phyloP scores from a whole-genome alignment of 805 yeast species.

The Tetrapisispora pingtungensis region DNA sequence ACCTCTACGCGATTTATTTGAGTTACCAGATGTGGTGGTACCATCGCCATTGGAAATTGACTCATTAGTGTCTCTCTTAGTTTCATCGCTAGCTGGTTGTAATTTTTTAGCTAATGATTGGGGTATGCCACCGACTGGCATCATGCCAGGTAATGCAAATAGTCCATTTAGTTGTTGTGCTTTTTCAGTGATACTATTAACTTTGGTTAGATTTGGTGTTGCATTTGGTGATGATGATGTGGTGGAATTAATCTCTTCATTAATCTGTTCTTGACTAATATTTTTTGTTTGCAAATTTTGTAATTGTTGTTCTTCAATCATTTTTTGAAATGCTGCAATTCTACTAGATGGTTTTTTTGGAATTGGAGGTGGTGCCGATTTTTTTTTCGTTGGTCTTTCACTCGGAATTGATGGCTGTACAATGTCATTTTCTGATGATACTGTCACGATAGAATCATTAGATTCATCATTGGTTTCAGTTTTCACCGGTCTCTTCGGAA shows the following conservation, averaged over 20 bases:
- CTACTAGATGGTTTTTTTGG: conserved; percentile 72
- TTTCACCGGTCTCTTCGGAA: too few relatives aligned
- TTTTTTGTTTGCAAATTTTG: conserved; percentile 43
- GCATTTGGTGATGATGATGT: not conserved
- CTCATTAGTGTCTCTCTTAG: too few relatives aligned
- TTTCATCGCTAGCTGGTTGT: conserved; percentile 1
- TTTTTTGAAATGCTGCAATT: conserved; percentile 74
- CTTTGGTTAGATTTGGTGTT: not conserved
- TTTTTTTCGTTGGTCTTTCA: not conserved
- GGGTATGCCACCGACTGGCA: conserved; percentile 26
- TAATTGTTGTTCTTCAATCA: conserved; percentile 47
- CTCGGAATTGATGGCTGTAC: too few relatives aligned
- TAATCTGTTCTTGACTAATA: conserved; percentile 5
- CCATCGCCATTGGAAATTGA: too few relatives aligned
- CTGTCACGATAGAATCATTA: too few relatives aligned
- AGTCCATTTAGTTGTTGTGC: conserved; percentile 42
- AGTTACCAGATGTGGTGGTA: too few relatives aligned
- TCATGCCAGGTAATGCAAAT: conserved; percentile 48
- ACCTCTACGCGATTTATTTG: conserved; percentile 38
- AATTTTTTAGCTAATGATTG: conserved; percentile 14
- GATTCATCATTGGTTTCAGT: too few relatives aligned
- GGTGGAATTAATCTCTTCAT: not conserved
- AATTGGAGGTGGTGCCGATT: conserved; percentile 46
- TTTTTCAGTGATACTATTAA: not conserved
- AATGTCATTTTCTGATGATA: too few relatives aligned